These are phyloP conservation scores for Tetrapisispora taiwanensis DNA, from an alignment of 805 yeast species.

Conservation along the genomic window DNA sequence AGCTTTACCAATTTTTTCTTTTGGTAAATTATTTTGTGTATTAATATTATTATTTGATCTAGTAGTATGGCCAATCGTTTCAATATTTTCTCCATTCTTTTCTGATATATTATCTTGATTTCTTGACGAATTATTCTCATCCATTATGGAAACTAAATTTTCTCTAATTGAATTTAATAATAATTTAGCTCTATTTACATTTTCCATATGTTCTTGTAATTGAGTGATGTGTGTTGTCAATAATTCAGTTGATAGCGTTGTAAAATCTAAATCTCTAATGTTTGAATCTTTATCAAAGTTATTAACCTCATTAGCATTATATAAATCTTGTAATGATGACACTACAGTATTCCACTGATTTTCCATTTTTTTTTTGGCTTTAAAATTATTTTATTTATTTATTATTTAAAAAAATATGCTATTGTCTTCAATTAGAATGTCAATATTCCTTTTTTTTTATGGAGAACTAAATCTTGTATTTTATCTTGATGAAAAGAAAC, in stretches of 20 bases:
- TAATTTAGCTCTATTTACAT: conserved; percentile 42
- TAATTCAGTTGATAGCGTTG: conserved; percentile 31
- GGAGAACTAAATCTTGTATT: too few relatives aligned
- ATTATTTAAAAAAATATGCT: too few relatives aligned
- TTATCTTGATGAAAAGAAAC: too few relatives aligned
- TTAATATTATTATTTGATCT: neutral
- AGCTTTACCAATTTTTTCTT: conserved; percentile 1
- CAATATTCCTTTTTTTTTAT: too few relatives aligned
- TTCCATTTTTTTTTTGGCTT: conserved; percentile 40
- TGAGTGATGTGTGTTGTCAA: conserved; percentile 33
- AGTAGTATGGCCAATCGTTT: neutral
- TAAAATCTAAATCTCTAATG: conserved; percentile 23
- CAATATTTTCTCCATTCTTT: neutral
- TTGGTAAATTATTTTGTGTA: neutral
- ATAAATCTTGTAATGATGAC: conserved; percentile 58
- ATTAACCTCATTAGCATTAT: conserved; percentile 47
- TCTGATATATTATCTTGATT: neutral
- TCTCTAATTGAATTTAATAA: conserved; percentile 34
- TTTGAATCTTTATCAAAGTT: conserved; percentile 36
- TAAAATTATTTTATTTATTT: too few relatives aligned
- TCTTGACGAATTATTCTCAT: neutral
- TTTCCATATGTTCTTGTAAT: conserved; percentile 44
- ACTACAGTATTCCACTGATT: conserved; percentile 62
- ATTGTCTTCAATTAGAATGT: too few relatives aligned
- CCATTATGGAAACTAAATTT: conserved; percentile 31